Evolutionary conservation across 805 yeast genomes (phyloP).

Genomic region (Kuraishia ogatae): DNA sequence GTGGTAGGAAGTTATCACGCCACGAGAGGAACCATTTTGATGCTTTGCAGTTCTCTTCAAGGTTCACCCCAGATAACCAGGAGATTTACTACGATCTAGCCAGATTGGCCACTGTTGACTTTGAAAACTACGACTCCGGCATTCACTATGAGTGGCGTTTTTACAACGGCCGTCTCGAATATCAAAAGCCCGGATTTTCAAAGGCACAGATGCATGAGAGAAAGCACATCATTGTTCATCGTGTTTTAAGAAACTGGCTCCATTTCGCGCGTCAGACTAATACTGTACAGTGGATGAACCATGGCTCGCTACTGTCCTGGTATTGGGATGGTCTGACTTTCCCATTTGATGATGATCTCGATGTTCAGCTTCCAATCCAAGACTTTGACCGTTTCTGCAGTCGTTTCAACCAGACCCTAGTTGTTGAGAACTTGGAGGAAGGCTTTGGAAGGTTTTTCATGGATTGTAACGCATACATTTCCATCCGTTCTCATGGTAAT

Average conservation of each 20-base stretch:
- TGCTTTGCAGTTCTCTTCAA: slow-evolving; percentile 23
- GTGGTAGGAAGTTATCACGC: neutral
- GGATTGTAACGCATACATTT: slow-evolving; percentile 36
- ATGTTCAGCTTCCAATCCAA: slow-evolving; percentile 48
- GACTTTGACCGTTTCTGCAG: slow-evolving; percentile 34
- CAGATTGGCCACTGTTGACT: neutral
- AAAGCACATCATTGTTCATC: slow-evolving; percentile 31
- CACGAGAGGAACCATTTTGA: slow-evolving; percentile 22
- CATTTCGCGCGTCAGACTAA: slow-evolving; percentile 36
- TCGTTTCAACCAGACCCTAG: slow-evolving; percentile 38
- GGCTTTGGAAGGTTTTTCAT: slow-evolving; percentile 23
- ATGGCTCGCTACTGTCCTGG: slow-evolving; percentile 58
- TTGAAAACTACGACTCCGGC: slow-evolving; percentile 16
- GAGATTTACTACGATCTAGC: slow-evolving; percentile 30
- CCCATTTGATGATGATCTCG: slow-evolving; percentile 53
- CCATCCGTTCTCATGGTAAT: slow-evolving; percentile 36
- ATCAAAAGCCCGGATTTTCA: slow-evolving; percentile 8
- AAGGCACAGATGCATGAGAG: slow-evolving; percentile 9
- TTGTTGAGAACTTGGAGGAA: slow-evolving; percentile 30
- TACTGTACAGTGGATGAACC: slow-evolving; percentile 52
- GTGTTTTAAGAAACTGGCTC: slow-evolving; percentile 45
- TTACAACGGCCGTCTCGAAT: slow-evolving; percentile 22
- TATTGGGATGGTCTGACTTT: slow-evolving; percentile 48
- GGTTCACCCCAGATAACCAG: slow-evolving; percentile 15
- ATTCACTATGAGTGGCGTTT: slow-evolving; percentile 40